A percentile compares a stretch with the other conserved stretches of the same genome.
phyloP scores from a whole-genome alignment of 345 rosid genomes.

The Brassica carinata region DNA sequence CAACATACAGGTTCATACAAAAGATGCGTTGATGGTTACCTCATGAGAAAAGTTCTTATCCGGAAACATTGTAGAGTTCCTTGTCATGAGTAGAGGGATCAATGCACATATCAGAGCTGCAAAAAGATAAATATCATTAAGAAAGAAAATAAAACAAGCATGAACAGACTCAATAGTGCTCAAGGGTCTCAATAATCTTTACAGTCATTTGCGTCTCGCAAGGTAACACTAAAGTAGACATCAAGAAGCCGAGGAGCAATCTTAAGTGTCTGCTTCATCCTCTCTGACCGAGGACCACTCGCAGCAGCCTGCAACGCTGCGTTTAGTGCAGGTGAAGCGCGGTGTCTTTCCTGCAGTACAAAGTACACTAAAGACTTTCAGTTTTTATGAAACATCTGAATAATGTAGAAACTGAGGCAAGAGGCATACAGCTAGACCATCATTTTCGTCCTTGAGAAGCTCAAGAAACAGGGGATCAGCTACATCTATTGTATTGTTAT shows the following conservation, averaged over 20 bases:
- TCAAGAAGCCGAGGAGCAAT: constrained; percentile 80
- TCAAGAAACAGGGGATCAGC: constrained; percentile 95
- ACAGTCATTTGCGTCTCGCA: constrained; percentile 83
- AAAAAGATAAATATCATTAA: constrained; percentile 16
- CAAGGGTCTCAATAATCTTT: constrained; percentile 37
- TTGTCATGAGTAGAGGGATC: constrained; percentile 83
- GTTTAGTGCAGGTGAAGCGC: constrained; percentile 74
- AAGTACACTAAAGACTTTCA: not conserved
- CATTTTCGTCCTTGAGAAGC: constrained; percentile 97
- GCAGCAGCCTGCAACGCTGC: constrained; percentile 77
- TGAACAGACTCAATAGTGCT: not conserved
- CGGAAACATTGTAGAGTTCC: constrained; percentile 73
- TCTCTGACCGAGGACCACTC: constrained; percentile 64
- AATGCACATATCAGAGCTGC: constrained; percentile 90
- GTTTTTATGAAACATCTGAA: not conserved
- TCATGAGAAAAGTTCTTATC: constrained; percentile 75
- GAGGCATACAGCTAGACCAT: constrained; percentile 82
- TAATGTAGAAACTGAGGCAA: not conserved
- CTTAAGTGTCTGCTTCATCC: constrained; percentile 71
- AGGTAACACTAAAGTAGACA: constrained; percentile 64
- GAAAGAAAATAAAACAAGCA: constrained; percentile 1
- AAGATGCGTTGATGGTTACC: constrained; percentile 47
- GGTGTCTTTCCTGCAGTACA: constrained; percentile 75
- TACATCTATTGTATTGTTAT: constrained; percentile 67
- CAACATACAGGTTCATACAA: not conserved